Conservation (phyloP, 805 yeast genomes). For the Spathaspora arborariae region DNA sequence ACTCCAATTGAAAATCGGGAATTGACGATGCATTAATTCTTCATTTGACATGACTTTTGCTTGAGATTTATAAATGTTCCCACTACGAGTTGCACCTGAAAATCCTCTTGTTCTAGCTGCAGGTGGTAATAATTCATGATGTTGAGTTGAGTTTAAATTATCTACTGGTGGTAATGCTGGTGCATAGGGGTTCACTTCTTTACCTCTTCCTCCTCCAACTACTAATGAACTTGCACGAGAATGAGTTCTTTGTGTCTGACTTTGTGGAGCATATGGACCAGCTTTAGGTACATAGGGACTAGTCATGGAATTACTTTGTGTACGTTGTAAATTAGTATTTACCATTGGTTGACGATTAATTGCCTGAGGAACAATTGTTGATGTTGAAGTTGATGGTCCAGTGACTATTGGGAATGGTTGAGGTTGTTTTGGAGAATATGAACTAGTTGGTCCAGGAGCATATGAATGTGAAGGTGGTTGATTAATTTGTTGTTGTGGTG, state of each 20-base stretch:
- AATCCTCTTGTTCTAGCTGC: constrained; percentile 22
- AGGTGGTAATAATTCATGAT: constrained; percentile 4
- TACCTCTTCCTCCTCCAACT: constrained; percentile 38
- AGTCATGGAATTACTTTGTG: constrained; percentile 15
- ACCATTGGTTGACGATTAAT: constrained; percentile 8
- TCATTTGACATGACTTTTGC: constrained; percentile 38
- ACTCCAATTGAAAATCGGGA: constrained; percentile 72
- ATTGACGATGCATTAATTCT: constrained; percentile 56
- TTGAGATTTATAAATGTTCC: constrained; percentile 18
- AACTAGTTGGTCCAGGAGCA: constrained; percentile 7
- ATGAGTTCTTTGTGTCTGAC: constrained; percentile 25
- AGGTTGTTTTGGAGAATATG: constrained; percentile 1
- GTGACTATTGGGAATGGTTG: constrained; percentile 7
- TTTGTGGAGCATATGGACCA: constrained; percentile 42
- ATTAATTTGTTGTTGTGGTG: constrained; percentile 4
- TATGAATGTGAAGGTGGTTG: constrained; percentile 23
- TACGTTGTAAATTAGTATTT: constrained; percentile 23
- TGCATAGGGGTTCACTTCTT: constrained; percentile 40
- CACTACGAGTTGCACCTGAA: constrained; percentile 14
- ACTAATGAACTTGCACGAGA: constrained; percentile 27
- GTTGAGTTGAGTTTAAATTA: not conserved
- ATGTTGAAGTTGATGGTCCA: not conserved
- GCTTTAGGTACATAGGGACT: constrained; percentile 43
- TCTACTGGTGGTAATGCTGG: constrained; percentile 20
- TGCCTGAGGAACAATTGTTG: constrained; percentile 5